phyloP scores from a whole-genome alignment of 2,329 filamentous ascomycete genomes.

The Xylaria sp. region DNA sequence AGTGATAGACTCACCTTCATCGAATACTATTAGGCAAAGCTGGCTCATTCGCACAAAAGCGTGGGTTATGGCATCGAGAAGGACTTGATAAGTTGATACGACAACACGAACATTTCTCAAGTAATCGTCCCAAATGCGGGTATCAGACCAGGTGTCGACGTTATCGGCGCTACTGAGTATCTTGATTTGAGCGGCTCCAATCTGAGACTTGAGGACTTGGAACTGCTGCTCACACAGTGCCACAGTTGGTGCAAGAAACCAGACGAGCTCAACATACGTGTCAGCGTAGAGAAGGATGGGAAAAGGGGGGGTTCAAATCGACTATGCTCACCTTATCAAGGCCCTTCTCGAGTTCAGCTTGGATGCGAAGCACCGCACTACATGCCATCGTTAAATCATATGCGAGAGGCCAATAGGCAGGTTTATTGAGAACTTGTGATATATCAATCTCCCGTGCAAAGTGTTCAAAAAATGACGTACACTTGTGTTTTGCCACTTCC shows the following conservation, averaged over 20 bases:
- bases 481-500: constrained; percentile 83
- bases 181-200: constrained; percentile 68
- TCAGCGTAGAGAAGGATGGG: not conserved
- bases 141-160: constrained; percentile 77
- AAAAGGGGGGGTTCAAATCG: not conserved
- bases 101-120: constrained; percentile 75
- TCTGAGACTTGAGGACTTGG: constrained; percentile 67
- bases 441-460: not conserved
- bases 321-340: constrained; percentile 62
- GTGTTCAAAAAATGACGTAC: constrained; percentile 58
- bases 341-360: constrained; percentile 69
- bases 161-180: constrained; percentile 75
- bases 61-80: constrained; percentile 79
- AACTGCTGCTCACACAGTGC: constrained; percentile 75
- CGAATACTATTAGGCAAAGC: constrained; percentile 79
- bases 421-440: not conserved
- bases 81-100: constrained; percentile 79
- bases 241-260: constrained; percentile 80
- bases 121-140: constrained; percentile 73
- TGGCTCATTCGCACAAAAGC: constrained; percentile 74
- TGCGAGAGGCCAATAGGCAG: not conserved
- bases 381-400: constrained; percentile 5
- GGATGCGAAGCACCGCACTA: constrained; percentile 76
- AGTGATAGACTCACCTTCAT: constrained; percentile 72
- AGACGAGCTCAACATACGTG: constrained; percentile 64